Evolutionary conservation across 2,329 filamentous ascomycete genomes (phyloP), one percentile per base, ranked within the genome.

Genomic region (Colletotrichum caudatum): DNA sequence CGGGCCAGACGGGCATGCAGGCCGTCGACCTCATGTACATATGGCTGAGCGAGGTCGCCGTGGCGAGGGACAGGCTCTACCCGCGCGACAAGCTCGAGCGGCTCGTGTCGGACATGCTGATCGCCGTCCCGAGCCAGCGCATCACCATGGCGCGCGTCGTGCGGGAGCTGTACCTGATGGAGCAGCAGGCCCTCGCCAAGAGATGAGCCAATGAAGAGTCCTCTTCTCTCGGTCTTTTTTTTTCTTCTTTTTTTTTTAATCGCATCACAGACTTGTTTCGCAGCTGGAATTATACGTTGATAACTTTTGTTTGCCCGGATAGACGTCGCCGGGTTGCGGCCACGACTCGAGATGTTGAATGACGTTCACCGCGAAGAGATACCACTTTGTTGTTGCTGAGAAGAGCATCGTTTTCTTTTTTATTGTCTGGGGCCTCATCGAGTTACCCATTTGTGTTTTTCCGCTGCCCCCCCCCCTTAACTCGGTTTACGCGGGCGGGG

Each of bases 121-220:
- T 81, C 8, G 84, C 87, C 4, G 84, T 86, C 65, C 86, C 84
- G 12, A 78, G 78, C 64, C 83, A 88, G 64, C 83, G 88, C 39
- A 86, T 89, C 74, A 87, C 85, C 26, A 89, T 88, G 84, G 81
- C 82, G n/a, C 82, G 82, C 54, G 82, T 89, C 33, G 78, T 87
- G 69, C 80, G 78, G 69, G 84, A 87, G 73, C 72, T 88, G 54
- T 79, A 81, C 66, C 33, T 50, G 54, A 35, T 64, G 59, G 69
- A 73, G 46, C 72, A 72, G 46, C 65, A 68, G 33, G 58, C 58
- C 41, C 37, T 57, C n/a, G 61, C 64, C 18, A 68, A 66, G 64
- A 56, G 69, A 16, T 72, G 58, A 69, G 12, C 50, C 51, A 66
- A 66, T 59, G 46, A 50, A 56, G 29, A 26, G 16, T 48, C 44